Evolutionary conservation across 129 eudicot species (phyloP), one percentile per base, ranked within the genome.

Genomic region (Heracleum sosnowskyi): DNA sequence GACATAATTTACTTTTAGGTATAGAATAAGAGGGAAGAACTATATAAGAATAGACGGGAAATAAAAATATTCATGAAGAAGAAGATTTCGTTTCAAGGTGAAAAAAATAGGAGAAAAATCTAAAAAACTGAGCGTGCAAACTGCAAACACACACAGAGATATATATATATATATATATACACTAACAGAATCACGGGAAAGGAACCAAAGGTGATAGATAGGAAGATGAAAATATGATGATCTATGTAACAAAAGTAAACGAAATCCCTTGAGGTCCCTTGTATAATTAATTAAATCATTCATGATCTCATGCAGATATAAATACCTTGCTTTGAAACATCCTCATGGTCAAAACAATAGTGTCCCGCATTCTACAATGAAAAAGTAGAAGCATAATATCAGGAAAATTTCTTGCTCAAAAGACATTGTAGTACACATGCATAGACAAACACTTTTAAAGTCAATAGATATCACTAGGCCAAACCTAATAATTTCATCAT

Each of bases 321-420:
- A 64, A 76, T 92, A 95, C 99, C 99, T 92, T 95, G 92, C 84
- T 92, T 82, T 87, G 96, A 81, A 95, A 92, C 89, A 90, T 88
- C 85, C 99, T 87, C 88, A 95, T 90, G 49, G 97, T 95, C 87
- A 95, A 84, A 76, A 95, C 99, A 42, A 95, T 64, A 24, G 88
- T 86, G 85, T 95, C 97, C 40, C 99, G 94, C 91, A 84, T 75
- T 86, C 99, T 95, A 83, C 87, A 79, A 80, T 29, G 45, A 3
- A 60, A 44, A 79, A 73, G 36, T 5, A 17, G 47, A 76, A 47
- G 17, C 45, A 78, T 44, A 40, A 70, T 31, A 39, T 79, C 36
- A 70, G 57, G 5, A 34, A 75, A 45, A 34, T 31, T 51, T 41
- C 60, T 73, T 74, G 74, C 70, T 35, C 45, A 7, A 39, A 44